Evolutionary conservation across 78 protist genomes (phyloP), one percentile per base, ranked within the genome.

Genomic region (Ministeria vibrans): DNA sequence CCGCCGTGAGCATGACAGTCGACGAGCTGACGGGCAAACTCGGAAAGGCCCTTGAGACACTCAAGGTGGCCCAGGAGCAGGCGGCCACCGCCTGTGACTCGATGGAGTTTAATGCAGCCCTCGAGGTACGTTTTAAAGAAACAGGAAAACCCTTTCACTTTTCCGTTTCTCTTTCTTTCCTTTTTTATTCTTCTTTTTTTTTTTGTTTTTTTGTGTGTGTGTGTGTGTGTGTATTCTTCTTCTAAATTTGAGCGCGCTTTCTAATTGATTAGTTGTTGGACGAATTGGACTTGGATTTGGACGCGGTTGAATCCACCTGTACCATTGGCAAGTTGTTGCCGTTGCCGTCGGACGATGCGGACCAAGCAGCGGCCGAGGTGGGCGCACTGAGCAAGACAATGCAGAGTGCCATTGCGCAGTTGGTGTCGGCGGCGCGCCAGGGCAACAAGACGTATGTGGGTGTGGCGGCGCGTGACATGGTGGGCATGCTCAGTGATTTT

Each of bases 361-460:
- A 81, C 61, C 7, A 2, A 25, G 0, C 44, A 39, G 69, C 68
- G 1, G 5, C 42, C 64, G 84, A 81, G 15, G 45, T 39, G n/a
- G 78, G 42, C 2, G 79, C 84, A 22, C 68, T 4, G 41, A 49
- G 63, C 39, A 39, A 45, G 62, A 71, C 77, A 1, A 44, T 82
- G 55, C 71, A 69, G 15, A 0, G 74, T 43, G 34, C 80, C 28
- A 61, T 75, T 80, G 79, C 80, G 15, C 86, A 82, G 76, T 73
- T 73, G 18, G 15, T 44, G 43, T 36, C 82, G 38, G 86, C 80
- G 22, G 80, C 75, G 39, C 22, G 61, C 73, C 80, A 75, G 69
- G 76, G 59, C 61, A 42, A 82, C 79, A 72, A 75, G 71, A 63
- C 30, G 77, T 82, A 75, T 63, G 43, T 62, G 0, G 85, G 79